phyloP scores from a whole-genome alignment of 164 flowering plant species.

The Umbilicus rupestris region DNA sequence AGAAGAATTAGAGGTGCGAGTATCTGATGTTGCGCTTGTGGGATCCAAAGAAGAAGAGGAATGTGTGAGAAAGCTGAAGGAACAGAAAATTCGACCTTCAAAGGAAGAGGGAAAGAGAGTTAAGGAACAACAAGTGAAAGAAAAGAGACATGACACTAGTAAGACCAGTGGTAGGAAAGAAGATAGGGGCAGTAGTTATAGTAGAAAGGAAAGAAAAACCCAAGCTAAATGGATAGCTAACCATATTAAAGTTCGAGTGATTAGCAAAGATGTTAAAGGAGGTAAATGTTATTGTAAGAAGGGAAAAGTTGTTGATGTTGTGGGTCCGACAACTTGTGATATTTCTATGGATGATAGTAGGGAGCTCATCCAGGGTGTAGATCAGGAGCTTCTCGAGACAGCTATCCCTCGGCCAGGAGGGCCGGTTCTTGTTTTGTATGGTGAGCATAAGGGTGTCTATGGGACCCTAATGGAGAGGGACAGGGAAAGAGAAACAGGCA shows the following conservation, averaged over 20 bases:
- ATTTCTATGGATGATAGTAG: slow-evolving; percentile 60
- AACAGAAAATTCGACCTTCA: slow-evolving; percentile 17
- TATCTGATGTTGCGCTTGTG: slow-evolving; percentile 39
- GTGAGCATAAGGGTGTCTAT: slow-evolving; percentile 63
- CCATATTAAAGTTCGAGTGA: slow-evolving; percentile 65
- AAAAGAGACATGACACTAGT: slow-evolving; percentile 13
- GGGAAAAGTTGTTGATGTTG: slow-evolving; percentile 74
- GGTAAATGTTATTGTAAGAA: slow-evolving; percentile 74
- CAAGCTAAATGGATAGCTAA: slow-evolving; percentile 51
- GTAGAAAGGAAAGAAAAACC: slow-evolving; percentile 5
- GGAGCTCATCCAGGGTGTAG: slow-evolving; percentile 68
- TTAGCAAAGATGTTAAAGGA: slow-evolving; percentile 60
- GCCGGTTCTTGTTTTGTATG: slow-evolving; percentile 55
- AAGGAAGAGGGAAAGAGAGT: slow-evolving; percentile 6
- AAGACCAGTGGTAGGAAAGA: slow-evolving; percentile 13
- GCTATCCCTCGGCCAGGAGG: slow-evolving; percentile 71
- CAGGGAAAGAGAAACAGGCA: slow-evolving; percentile 52
- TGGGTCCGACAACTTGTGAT: slow-evolving; percentile 52
- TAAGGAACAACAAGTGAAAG: not conserved
- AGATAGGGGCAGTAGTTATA: slow-evolving; percentile 10
- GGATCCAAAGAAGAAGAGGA: slow-evolving; percentile 58
- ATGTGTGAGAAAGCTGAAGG: slow-evolving; percentile 40
- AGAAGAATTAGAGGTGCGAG: slow-evolving; percentile 31
- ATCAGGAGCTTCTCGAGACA: slow-evolving; percentile 74
- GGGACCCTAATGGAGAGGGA: slow-evolving; percentile 66